Conservation (phyloP, 1,284 basidiomycete genomes). For the Tilletiaria anomala region DNA sequence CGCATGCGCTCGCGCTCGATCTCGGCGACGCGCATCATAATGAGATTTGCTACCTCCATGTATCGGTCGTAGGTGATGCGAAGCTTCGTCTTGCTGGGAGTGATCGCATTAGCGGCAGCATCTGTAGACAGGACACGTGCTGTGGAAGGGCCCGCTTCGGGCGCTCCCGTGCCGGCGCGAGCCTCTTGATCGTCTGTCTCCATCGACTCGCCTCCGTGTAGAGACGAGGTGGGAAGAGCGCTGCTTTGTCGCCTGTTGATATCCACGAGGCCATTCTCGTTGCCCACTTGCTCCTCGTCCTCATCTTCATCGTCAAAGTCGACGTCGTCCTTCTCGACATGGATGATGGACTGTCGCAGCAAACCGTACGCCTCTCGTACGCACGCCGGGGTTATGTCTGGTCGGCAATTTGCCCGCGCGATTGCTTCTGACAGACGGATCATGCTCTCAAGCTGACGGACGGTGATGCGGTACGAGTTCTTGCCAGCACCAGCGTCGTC, state of each 20-base stretch:
- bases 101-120: neutral
- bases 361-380: conserved; percentile 90
- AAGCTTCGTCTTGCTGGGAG: neutral
- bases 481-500: conserved; percentile 65
- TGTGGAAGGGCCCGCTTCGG: conserved; percentile 49
- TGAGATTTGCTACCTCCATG: conserved; percentile 71
- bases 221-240: neutral
- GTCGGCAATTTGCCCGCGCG: conserved; percentile 84
- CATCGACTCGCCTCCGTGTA: neutral
- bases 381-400: conserved; percentile 62
- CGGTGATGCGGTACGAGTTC: conserved; percentile 90
- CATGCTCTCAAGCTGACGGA: conserved; percentile 91
- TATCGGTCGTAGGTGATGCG: neutral
- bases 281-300: neutral
- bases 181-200: too few relatives aligned
- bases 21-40: conserved; percentile 66
- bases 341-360: conserved; percentile 91
- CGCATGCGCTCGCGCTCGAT: conserved; percentile 60
- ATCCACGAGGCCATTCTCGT: neutral
- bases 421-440: conserved; percentile 93
- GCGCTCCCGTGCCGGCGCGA: conserved; percentile 65
- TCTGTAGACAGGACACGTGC: neutral
- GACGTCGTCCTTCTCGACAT: conserved; percentile 97
- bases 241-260: neutral
- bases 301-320: conserved; percentile 63